Evolutionary conservation across 2,329 filamentous ascomycete genomes (phyloP), one percentile per base, ranked within the genome.

Genomic region (Keithomyces neogunnii): DNA sequence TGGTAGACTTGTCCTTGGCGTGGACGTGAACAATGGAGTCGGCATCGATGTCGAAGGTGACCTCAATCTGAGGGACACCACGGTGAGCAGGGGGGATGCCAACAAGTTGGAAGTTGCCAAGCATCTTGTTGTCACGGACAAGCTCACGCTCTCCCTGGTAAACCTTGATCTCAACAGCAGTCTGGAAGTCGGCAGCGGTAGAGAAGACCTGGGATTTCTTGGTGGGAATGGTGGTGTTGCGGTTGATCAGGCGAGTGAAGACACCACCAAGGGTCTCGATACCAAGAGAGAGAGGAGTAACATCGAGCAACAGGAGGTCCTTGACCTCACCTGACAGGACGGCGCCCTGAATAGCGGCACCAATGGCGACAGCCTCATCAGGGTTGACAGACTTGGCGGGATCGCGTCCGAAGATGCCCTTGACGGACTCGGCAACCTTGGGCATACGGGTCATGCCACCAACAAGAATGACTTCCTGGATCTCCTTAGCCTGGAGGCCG

Each of bases 401-500:
- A 52, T 96, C 92, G 69, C 91, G 91, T 60, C 91, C 91, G 72
- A 97, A 97, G 70, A 96, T 91, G 77, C 77, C 84, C 86, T 96
- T 96, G 71, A 96, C 91, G 44, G 90, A 93, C 77, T 96, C 90
- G 57, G 83, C 80, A 60, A 97, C 92, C 86, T 96, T 96, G 70
- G 92, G 92, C 91, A 97, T 97, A 78, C 92, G 92, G 63, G 92
- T 96, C 91, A 96, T 96, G 75, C 92, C 92, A 84, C 92, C 92
- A 51, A 97, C 92, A 43, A 97, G 86, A 70, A 97, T 96, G 62
- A 97, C 89, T 69, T 97, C 92, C 75, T 96, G 89, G 69, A 97
- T 95, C 56, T 96, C 91, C 77, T 90, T 95, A 62, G 91, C 83
- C 71, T 88, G 78, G 45, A 97, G 83, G 73, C 85, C 84, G 69